Evolutionary conservation across 306 rosid species (phyloP), one percentile per base, ranked within the genome.

Genomic region (Castanea crenata): DNA sequence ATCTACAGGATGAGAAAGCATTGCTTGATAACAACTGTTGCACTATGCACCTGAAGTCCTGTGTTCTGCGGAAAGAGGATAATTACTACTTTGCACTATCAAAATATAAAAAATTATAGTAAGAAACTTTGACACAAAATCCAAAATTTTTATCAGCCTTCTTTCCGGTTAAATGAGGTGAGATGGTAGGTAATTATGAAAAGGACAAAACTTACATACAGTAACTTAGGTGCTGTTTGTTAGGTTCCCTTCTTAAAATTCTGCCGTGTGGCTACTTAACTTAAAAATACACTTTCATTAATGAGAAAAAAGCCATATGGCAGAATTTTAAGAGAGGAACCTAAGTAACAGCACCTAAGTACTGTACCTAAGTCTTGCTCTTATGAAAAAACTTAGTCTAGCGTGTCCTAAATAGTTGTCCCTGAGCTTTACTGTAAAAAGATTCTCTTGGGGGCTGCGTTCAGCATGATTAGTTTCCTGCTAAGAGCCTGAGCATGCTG

Each of bases 81-180:
- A 95, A 92, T 89, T 92, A 91, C 87, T 95, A 92, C 84, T 95
- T 95, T 69, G 92, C 94, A 23, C 80, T 95, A 73, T 91, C 97
- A 61, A 95, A 92, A 85, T 91, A 92, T 79, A 94, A 92, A 72
- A 92, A 84, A n/a, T 73, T 77, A 15, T 78, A 92, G 77, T 97
- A 92, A 83, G 97, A 90, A 78, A 84, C 59, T 75, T 79, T 95
- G 83, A 69, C 81, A 29, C 78, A 81, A 84, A 94, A 92, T 77
- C 97, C 91, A 1, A 25, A 1, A 1, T 77, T 90, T 95, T 75
- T 97, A 92, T 82, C 94, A 86, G 87, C 99, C 98, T 62, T 74
- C 92, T 11, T 90, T 78, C 80, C 97, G 90, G 80, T 88, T 86
- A 73, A 87, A 92, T 41, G 99, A 92, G 97, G 98, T 91, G 54